These are phyloP conservation scores for Bipolaris bicolor DNA, from an alignment of 2,329 filamentous ascomycete species.

Conservation along the genomic window DNA sequence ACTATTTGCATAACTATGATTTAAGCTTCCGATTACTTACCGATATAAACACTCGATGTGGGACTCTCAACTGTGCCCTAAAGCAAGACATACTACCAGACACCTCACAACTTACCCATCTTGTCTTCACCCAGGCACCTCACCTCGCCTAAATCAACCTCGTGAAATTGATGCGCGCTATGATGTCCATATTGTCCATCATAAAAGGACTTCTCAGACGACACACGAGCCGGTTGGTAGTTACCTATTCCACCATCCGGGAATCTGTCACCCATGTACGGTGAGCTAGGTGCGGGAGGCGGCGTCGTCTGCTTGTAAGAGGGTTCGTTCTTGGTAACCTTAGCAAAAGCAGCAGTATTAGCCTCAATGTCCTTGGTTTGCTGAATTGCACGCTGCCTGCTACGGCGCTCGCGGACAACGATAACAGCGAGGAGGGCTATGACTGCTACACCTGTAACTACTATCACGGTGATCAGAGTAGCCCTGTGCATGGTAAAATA, in stretches of 20 bases:
- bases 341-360: not conserved
- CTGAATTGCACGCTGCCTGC: not conserved
- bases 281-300: not conserved
- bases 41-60: too few relatives aligned
- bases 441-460: not conserved
- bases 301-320: not conserved
- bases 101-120: not conserved
- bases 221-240: not conserved
- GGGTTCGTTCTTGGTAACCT: not conserved
- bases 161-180: not conserved
- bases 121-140: not conserved
- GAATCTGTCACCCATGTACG: not conserved
- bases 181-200: not conserved
- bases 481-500: not conserved
- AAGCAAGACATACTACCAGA: not conserved
- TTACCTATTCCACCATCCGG: not conserved
- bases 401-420: not conserved
- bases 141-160: not conserved
- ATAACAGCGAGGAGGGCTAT: not conserved
- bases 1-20: too few relatives aligned
- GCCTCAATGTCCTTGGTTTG: not conserved
- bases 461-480: not conserved
- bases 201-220: not conserved
- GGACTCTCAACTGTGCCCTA: not conserved
- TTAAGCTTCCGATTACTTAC: too few relatives aligned